phyloP scores from a whole-genome alignment of 2,329 filamentous ascomycete genomes.

The Sordariomycetes sp. region DNA sequence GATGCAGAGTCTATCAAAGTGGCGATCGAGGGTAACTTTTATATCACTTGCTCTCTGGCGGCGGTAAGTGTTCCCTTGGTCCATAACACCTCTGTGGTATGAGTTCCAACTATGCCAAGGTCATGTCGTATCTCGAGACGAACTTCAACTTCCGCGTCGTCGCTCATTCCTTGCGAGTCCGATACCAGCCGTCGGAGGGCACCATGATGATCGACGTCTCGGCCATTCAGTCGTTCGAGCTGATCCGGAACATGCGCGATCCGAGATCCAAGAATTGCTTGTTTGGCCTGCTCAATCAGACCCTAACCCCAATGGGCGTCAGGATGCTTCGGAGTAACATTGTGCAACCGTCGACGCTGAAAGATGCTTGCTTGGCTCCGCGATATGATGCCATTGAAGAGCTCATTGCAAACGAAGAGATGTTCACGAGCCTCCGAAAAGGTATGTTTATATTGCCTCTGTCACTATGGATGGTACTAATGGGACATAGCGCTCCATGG shows the following conservation, averaged over 20 bases:
- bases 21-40: slow-evolving; percentile 71
- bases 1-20: slow-evolving; percentile 74
- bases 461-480: neutral
- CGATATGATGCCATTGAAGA: slow-evolving; percentile 79
- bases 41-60: slow-evolving; percentile 71
- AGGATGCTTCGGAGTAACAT: slow-evolving; percentile 76
- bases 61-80: slow-evolving; percentile 43
- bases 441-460: slow-evolving; percentile 25
- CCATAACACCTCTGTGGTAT: neutral
- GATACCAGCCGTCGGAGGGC: slow-evolving; percentile 77
- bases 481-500: slow-evolving; percentile 13
- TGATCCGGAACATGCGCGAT: slow-evolving; percentile 76
- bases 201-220: slow-evolving; percentile 93
- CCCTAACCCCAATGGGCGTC: slow-evolving; percentile 76
- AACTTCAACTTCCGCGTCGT: slow-evolving; percentile 56
- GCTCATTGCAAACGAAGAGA: slow-evolving; percentile 66
- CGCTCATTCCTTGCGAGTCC: slow-evolving; percentile 70
- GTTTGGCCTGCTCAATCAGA: slow-evolving; percentile 76
- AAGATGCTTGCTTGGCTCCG: slow-evolving; percentile 49
- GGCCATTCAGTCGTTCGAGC: slow-evolving; percentile 74
- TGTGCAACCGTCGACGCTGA: slow-evolving; percentile 69
- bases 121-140: slow-evolving; percentile 66
- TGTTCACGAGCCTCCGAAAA: slow-evolving; percentile 66
- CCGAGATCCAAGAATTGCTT: slow-evolving; percentile 69
- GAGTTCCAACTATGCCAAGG: slow-evolving; percentile 32